Conservation (phyloP, 1,139 yeast genomes). For the Nakaseomyces sp. region DNA sequence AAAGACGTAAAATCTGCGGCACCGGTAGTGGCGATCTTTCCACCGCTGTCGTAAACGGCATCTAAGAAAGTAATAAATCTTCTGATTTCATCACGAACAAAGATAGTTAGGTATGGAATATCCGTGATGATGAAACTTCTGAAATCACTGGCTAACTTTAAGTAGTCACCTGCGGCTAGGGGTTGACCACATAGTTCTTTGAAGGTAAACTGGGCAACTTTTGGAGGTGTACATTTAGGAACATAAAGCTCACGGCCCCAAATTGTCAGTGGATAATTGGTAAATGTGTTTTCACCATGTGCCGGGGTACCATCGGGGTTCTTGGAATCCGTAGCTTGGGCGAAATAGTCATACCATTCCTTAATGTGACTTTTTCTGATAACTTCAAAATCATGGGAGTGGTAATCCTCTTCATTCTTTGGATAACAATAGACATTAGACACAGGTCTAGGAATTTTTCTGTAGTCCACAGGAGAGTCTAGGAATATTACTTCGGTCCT, state of each 20-base stretch:
- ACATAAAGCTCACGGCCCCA: constrained; percentile 84
- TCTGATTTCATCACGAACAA: constrained; percentile 75
- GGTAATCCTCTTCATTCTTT: constrained; percentile 47
- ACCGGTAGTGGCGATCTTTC: constrained; percentile 79
- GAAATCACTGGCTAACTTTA: constrained; percentile 71
- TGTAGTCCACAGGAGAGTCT: constrained; percentile 87
- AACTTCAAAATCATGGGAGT: constrained; percentile 41
- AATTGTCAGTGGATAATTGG: constrained; percentile 34
- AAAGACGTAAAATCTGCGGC: constrained; percentile 78
- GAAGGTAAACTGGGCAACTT: constrained; percentile 85
- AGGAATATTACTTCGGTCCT: constrained; percentile 70
- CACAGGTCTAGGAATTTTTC: constrained; percentile 77
- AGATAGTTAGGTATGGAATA: constrained; percentile 73
- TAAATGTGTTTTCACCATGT: constrained; percentile 16
- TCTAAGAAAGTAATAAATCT: constrained; percentile 89
- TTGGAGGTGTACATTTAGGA: constrained; percentile 67
- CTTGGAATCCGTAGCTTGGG: constrained; percentile 44
- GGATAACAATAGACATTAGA: constrained; percentile 77
- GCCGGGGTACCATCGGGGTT: constrained; percentile 13
- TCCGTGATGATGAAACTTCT: constrained; percentile 79
- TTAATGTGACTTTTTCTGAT: constrained; percentile 56
- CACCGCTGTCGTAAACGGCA: constrained; percentile 87
- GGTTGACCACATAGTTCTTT: constrained; percentile 78
- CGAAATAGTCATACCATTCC: constrained; percentile 73
- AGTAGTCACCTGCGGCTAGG: constrained; percentile 91